Conservation (phyloP, 176 grass and related monocot species). For the Secale cereale region DNA sequence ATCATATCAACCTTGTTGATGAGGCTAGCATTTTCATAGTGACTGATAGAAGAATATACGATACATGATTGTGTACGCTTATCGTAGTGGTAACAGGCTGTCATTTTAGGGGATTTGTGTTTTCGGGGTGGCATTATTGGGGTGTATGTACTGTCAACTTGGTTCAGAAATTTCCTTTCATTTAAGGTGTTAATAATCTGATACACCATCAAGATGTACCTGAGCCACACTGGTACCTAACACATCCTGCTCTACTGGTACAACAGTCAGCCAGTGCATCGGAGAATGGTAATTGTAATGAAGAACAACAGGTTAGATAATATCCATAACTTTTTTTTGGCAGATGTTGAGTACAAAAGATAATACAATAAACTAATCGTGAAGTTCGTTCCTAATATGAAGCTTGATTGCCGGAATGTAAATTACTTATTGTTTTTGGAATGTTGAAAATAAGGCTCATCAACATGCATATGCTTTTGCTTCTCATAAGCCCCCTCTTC, state of each 20-base stretch:
- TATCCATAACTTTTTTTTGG: not conserved
- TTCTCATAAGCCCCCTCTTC: conserved; percentile 60
- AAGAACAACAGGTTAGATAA: not conserved
- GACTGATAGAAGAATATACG: not conserved
- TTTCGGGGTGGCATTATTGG: not conserved
- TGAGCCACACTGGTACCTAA: not conserved
- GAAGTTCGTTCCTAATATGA: conserved; percentile 1
- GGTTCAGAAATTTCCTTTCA: not conserved
- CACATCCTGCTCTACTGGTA: not conserved
- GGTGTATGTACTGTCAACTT: not conserved
- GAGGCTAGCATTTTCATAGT: not conserved
- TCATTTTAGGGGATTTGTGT: not conserved
- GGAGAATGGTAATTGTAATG: not conserved
- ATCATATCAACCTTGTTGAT: not conserved
- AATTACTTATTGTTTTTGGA: conserved; percentile 52
- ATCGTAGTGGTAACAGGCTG: not conserved
- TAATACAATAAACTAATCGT: not conserved
- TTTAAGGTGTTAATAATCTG: not conserved
- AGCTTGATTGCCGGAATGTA: conserved; percentile 15
- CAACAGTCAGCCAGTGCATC: not conserved
- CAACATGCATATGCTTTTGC: conserved; percentile 61
- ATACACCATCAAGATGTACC: not conserved
- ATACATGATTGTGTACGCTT: not conserved
- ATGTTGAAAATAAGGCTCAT: conserved; percentile 47
- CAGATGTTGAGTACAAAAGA: not conserved